A percentile compares a stretch with the other conserved stretches of the same genome.
phyloP scores from a whole-genome alignment of 257 asterid species.

The Oldenlandia corymbosa region DNA sequence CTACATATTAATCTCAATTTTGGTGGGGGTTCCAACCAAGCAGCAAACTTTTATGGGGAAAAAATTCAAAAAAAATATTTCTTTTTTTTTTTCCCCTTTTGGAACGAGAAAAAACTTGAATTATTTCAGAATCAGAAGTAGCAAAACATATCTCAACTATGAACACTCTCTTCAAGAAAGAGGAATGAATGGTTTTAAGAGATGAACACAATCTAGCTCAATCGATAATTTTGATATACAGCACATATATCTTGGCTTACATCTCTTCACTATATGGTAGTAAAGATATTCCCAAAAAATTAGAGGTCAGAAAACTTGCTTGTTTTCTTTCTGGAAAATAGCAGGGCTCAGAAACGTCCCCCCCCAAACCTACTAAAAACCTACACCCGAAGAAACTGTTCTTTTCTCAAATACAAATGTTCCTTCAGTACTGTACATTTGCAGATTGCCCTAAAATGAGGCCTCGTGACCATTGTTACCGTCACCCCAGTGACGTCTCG shows the following conservation, averaged over 20 bases:
- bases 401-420: conserved; percentile 27
- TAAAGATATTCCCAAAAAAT: conserved; percentile 45
- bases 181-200: background rate
- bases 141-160: too few species aligned
- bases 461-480: conserved; percentile 45
- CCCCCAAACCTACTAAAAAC: conserved; percentile 18
- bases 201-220: conserved; percentile 16
- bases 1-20: too few species aligned
- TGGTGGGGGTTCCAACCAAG: too few species aligned
- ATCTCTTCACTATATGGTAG: conserved; percentile 25
- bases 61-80: too few species aligned
- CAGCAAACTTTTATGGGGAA: too few species aligned
- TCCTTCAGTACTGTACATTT: conserved; percentile 60
- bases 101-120: too few species aligned
- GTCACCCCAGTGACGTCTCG: conserved; percentile 52
- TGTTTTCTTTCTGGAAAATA: conserved; percentile 14
- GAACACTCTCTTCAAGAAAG: background rate
- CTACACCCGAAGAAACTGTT: conserved; percentile 36
- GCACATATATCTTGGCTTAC: conserved; percentile 21
- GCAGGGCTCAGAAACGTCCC: conserved; percentile 30
- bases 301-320: conserved; percentile 41
- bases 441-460: conserved; percentile 51
- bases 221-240: conserved; percentile 35
- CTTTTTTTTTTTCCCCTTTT: too few species aligned
- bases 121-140: too few species aligned